These are phyloP conservation scores for Kwoniella dejecticola DNA, from an alignment of 768 basidiomycete species.

Conservation along the genomic window DNA sequence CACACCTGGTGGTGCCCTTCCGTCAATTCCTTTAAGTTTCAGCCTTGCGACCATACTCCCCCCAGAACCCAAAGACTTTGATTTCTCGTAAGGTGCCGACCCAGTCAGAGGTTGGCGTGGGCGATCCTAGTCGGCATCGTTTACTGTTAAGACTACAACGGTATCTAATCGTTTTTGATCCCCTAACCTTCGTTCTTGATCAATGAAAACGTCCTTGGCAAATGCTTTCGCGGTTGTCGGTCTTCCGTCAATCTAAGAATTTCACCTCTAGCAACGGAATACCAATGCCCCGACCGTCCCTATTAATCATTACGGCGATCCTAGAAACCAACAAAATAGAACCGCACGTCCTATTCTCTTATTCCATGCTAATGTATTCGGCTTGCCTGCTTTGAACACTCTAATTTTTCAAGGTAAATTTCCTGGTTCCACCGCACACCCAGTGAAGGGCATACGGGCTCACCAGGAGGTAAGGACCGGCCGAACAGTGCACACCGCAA, in stretches of 20 bases:
- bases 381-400: slow-evolving; percentile 78
- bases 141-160: slow-evolving; percentile 82
- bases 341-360: slow-evolving; percentile 79
- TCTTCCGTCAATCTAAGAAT: slow-evolving; percentile 82
- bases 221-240: slow-evolving; percentile 79
- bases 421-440: slow-evolving; percentile 73
- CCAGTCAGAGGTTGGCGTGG: slow-evolving; percentile 70
- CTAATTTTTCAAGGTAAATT: slow-evolving; percentile 81
- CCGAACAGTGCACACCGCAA: slow-evolving; percentile 69
- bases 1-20: slow-evolving; percentile 77
- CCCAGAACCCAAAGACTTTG: slow-evolving; percentile 86
- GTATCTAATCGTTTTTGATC: slow-evolving; percentile 84
- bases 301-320: slow-evolving; percentile 77
- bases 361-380: slow-evolving; percentile 81
- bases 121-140: slow-evolving; percentile 77
- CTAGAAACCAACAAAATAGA: slow-evolving; percentile 83
- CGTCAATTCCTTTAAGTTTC: slow-evolving; percentile 83
- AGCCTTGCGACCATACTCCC: slow-evolving; percentile 72
- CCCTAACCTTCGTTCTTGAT: slow-evolving; percentile 84
- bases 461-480: slow-evolving; percentile 72
- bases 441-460: slow-evolving; percentile 68
- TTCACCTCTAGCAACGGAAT: slow-evolving; percentile 81
- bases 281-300: slow-evolving; percentile 81
- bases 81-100: slow-evolving; percentile 82
- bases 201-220: slow-evolving; percentile 83